Percentiles rank a stretch among this genome's conserved stretches.
Evolutionary conservation across 441 rosid species (phyloP).

Genomic region (Corymbia citriodora): DNA sequence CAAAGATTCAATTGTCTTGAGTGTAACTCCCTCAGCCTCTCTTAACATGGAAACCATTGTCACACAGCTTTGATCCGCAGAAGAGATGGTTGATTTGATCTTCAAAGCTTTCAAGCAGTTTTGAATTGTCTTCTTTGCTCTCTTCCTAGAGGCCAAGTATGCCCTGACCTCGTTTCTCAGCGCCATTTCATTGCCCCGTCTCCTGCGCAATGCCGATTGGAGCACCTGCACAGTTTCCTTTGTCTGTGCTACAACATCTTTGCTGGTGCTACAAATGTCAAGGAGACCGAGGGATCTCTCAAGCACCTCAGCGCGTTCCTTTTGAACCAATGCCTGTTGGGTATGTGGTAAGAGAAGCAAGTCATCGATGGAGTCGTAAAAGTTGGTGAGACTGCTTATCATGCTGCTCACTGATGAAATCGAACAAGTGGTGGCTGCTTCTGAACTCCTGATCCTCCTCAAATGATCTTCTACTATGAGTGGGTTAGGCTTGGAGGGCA

Average conservation of each 20-base stretch:
- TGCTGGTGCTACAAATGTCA: slow-evolving; percentile 26
- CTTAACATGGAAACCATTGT: slow-evolving; percentile 1
- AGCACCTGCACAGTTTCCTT: slow-evolving; percentile 27
- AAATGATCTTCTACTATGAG: slow-evolving; percentile 24
- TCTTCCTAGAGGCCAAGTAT: slow-evolving; percentile 18
- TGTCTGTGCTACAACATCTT: slow-evolving; percentile 24
- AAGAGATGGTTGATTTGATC: slow-evolving; percentile 1
- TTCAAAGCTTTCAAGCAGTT: slow-evolving; percentile 13
- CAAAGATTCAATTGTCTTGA: background rate
- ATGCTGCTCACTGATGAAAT: slow-evolving; percentile 11
- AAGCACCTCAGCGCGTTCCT: slow-evolving; percentile 9
- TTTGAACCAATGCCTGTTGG: slow-evolving; percentile 19
- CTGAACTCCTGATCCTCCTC: slow-evolving; percentile 18
- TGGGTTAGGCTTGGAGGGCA: background rate
- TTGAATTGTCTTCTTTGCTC: slow-evolving; percentile 3
- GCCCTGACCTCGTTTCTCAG: slow-evolving; percentile 1
- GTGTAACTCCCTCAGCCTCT: slow-evolving; percentile 16
- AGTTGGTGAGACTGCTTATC: slow-evolving; percentile 18
- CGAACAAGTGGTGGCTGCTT: slow-evolving; percentile 17
- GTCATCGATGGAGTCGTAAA: slow-evolving; percentile 26
- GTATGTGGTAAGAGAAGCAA: slow-evolving; percentile 25
- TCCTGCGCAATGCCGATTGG: slow-evolving; percentile 26
- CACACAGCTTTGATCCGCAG: background rate
- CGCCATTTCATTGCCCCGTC: slow-evolving; percentile 10
- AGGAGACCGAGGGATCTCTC: slow-evolving; percentile 34